These are phyloP conservation scores for Rhynchospora tenuis DNA, from an alignment of 176 grass and related monocot genomes.

Conservation along the genomic window DNA sequence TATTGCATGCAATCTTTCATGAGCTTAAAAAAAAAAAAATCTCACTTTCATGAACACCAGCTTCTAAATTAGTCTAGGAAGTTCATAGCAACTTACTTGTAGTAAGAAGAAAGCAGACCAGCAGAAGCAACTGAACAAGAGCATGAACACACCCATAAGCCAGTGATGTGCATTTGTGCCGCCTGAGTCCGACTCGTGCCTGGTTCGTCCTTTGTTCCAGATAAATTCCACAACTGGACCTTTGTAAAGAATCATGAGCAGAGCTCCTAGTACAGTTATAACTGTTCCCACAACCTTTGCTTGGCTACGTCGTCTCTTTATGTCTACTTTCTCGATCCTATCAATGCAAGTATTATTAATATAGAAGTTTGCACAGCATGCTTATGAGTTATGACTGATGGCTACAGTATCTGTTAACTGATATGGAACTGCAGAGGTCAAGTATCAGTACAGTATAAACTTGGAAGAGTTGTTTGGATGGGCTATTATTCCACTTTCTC, in stretches of 20 bases:
- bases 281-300: conserved; percentile 72
- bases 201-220: conserved; percentile 38
- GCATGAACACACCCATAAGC: conserved; percentile 66
- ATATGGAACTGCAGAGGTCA: background rate
- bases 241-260: conserved; percentile 79
- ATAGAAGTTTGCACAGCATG: background rate
- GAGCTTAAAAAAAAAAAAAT: background rate
- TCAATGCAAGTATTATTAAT: background rate
- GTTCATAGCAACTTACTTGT: conserved; percentile 40
- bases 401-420: background rate
- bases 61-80: background rate
- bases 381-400: background rate
- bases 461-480: background rate
- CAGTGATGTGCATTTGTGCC: conserved; percentile 45
- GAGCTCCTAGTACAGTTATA: conserved; percentile 56
- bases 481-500: background rate
- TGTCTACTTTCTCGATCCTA: conserved; percentile 73
- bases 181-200: background rate
- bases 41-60: background rate
- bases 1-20: background rate
- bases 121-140: conserved; percentile 72
- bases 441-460: background rate
- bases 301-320: conserved; percentile 52
- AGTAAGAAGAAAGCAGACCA: conserved; percentile 88
- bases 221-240: conserved; percentile 51